phyloP scores from a whole-genome alignment of 129 eudicot species.

The Centella asiatica region DNA sequence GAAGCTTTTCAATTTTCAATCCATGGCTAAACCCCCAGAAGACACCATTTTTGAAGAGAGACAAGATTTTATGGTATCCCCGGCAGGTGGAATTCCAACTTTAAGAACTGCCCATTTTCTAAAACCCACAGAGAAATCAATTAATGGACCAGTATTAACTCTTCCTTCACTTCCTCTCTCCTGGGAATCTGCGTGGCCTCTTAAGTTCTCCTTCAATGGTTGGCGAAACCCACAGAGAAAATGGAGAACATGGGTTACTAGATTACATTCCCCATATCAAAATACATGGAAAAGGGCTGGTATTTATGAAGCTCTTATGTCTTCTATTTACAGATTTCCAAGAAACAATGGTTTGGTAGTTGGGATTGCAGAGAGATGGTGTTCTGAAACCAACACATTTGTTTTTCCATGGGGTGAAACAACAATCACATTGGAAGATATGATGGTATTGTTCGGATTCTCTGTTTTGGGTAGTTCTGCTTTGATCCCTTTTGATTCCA shows the following conservation, averaged over 20 bases:
- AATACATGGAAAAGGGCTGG: constrained; percentile 23
- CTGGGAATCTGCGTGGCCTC: constrained; percentile 2
- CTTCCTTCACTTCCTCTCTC: not conserved
- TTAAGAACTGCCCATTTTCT: constrained; percentile 23
- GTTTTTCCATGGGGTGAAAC: constrained; percentile 37
- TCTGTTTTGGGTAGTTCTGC: constrained; percentile 23
- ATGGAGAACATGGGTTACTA: constrained; percentile 26
- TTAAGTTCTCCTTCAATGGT: constrained; percentile 9
- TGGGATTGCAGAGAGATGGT: constrained; percentile 24
- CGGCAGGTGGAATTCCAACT: constrained; percentile 9
- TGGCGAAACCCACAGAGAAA: constrained; percentile 5
- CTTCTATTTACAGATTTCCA: constrained; percentile 8
- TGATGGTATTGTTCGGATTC: constrained; percentile 23
- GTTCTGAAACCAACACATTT: constrained; percentile 17
- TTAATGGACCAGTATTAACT: not conserved
- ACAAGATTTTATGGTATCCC: constrained; percentile 27
- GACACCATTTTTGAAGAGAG: constrained; percentile 18
- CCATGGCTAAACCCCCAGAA: not conserved
- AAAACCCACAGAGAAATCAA: constrained; percentile 18
- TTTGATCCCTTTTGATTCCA: not conserved
- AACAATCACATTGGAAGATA: constrained; percentile 30
- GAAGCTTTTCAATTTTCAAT: not conserved
- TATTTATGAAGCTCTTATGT: constrained; percentile 23
- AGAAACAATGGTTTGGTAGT: constrained; percentile 8
- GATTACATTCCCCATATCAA: constrained; percentile 2